Conservation (phyloP, 371 early-diverging fungal species). For the Rhizomucor pusillus region DNA sequence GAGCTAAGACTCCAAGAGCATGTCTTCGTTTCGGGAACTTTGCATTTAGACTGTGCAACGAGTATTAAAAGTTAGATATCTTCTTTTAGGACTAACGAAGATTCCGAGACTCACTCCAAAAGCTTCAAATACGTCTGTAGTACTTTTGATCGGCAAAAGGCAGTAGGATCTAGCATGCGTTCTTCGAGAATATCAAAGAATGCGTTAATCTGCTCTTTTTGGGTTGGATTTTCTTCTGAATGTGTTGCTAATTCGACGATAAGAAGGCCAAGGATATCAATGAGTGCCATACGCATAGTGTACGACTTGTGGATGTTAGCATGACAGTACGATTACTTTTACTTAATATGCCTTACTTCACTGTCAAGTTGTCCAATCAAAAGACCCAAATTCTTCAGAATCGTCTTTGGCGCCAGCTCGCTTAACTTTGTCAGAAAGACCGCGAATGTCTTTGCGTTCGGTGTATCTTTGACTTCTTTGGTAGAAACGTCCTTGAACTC, state of each 20-base stretch:
- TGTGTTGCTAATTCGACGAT: constrained; percentile 65
- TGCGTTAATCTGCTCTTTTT: constrained; percentile 59
- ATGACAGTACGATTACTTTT: not conserved
- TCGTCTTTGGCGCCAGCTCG: constrained; percentile 73
- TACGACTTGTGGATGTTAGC: constrained; percentile 58
- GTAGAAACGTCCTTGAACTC: constrained; percentile 54
- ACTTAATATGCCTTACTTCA: constrained; percentile 54
- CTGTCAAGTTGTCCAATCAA: constrained; percentile 84
- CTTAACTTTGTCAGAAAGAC: constrained; percentile 82
- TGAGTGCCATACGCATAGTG: constrained; percentile 78
- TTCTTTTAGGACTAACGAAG: too few relatives aligned
- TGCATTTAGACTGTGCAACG: constrained; percentile 17
- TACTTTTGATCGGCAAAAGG: constrained; percentile 81
- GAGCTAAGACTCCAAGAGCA: constrained; percentile 62
- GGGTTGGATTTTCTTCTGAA: constrained; percentile 58
- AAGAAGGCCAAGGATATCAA: constrained; percentile 84
- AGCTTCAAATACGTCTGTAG: constrained; percentile 83
- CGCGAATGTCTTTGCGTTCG: constrained; percentile 80
- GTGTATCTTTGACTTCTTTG: constrained; percentile 65
- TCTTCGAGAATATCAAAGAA: constrained; percentile 90
- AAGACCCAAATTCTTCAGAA: constrained; percentile 83
- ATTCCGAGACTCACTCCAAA: constrained; percentile 71
- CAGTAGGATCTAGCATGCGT: constrained; percentile 83
- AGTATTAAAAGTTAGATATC: not conserved
- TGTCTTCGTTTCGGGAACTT: constrained; percentile 86